A percentile compares a stretch with the other conserved stretches of the same genome.
These are phyloP conservation scores for Lablab purpureus DNA, from an alignment of 306 rosid genomes.

Conservation along the genomic window DNA sequence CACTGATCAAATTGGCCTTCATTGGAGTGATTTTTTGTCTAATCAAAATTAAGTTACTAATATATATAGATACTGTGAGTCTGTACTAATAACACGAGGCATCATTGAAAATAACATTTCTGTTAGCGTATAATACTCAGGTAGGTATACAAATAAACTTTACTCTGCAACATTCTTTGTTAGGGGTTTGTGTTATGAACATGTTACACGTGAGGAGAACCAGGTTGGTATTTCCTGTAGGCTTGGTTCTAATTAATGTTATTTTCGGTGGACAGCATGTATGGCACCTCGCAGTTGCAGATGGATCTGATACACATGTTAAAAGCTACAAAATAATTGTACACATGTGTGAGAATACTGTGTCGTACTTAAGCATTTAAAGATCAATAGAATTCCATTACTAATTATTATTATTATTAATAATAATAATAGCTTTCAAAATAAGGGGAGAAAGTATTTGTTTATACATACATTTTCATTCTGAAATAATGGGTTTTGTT, in stretches of 20 bases:
- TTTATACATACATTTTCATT: too few relatives aligned
- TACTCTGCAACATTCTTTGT: slow-evolving; percentile 3
- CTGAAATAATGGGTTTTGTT: too few relatives aligned
- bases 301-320: background rate
- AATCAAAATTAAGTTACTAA: background rate
- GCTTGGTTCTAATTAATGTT: background rate
- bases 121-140: background rate
- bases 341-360: background rate
- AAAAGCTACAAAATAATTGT: background rate
- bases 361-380: background rate
- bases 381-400: background rate
- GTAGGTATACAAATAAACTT: background rate
- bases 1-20: background rate
- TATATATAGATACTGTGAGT: background rate
- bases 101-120: background rate
- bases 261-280: background rate
- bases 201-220: background rate
- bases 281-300: background rate
- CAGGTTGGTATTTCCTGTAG: background rate
- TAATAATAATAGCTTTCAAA: too few relatives aligned
- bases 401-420: too few relatives aligned
- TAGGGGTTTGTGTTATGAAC: background rate
- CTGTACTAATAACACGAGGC: background rate
- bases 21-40: background rate
- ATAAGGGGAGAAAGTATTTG: too few relatives aligned